Base-by-base conservation (phyloP, 2,329 filamentous ascomycete genomes). In the Pseudogymnoascus sp. region DNA sequence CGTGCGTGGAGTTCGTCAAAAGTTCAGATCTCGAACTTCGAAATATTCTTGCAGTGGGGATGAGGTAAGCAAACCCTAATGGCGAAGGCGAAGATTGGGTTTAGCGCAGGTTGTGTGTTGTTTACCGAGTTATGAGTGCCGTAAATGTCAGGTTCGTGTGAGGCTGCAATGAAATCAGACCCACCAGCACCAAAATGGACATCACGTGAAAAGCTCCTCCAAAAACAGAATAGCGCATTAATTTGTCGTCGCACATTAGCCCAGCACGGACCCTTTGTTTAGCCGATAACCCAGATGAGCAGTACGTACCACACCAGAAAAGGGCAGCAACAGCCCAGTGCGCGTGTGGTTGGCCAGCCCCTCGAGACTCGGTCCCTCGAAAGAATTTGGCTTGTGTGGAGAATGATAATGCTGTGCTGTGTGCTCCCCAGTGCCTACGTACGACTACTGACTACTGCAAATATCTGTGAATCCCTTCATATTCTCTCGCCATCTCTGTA, bases 21-120 rank as follows among this genome's bases (percentile, higher is more conserved):
- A 33, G 50, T 56, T 56, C 50, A 56, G 33, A 38, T 60, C 59
- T 60, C 33, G 59, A 60, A 40, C 33, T 60, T 60, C 59, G 13
- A 42, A 60, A 60, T 60, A 60, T 60, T 60, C 59, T 42, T 60
- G 33, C 37, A 38, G 59, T 60, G 59, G 33, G 59, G 33, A 60
- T 60, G 33, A 60, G 33, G 33, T 60, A 60, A 60, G 59, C 59
- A 60, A 42, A 37, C 59, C 59, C 50, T 56, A 56, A 56, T 60
- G 23, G 59, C 19, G 19, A 60, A 29, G 23, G 9, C 9, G n/a
- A 31, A 31, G 4, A 37, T 37, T 60, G 56, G 19, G 59, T 23
- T 60, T 60, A 40, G 59, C 59, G 59, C 15, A 19, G 56, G 4
- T 29, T 38, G 33, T 38, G 31, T 33, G 26, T 19, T 6, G 2